A percentile compares a stretch with the other conserved stretches of the same genome.
These are phyloP conservation scores for Rhizopus sp. DNA, from an alignment of 371 early-diverging fungal genomes.

Conservation along the genomic window DNA sequence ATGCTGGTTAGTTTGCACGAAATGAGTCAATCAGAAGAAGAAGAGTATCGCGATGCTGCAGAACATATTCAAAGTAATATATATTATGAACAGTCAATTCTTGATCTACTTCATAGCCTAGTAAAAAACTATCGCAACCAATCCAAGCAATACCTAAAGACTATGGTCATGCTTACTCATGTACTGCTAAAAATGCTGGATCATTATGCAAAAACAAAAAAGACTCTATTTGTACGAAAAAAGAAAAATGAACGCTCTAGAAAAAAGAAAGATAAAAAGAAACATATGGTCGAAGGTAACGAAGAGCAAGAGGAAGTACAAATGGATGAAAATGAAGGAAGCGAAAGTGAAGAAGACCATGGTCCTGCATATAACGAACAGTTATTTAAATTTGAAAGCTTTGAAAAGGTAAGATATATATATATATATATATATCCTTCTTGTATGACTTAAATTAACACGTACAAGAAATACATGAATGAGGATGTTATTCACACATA, in stretches of 20 bases:
- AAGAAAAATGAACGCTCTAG: constrained; percentile 18
- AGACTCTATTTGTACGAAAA: constrained; percentile 52
- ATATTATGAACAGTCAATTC: constrained; percentile 66
- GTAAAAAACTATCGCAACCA: constrained; percentile 48
- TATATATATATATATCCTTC: too few relatives aligned
- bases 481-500: constrained; percentile 57
- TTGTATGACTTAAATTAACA: background rate
- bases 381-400: constrained; percentile 56
- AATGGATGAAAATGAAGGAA: constrained; percentile 6
- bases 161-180: constrained; percentile 59
- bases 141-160: constrained; percentile 55
- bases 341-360: constrained; percentile 22
- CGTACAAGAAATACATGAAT: constrained; percentile 52
- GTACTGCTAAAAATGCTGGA: constrained; percentile 65
- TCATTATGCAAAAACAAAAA: constrained; percentile 55
- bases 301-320: background rate
- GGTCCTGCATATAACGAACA: constrained; percentile 47
- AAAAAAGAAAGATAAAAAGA: constrained; percentile 15
- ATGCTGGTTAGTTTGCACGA: constrained; percentile 53
- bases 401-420: constrained; percentile 59
- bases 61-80: constrained; percentile 71
- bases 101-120: constrained; percentile 61
- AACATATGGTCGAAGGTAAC: constrained; percentile 2
- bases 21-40: constrained; percentile 53
- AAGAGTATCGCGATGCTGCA: constrained; percentile 60